Base-by-base conservation (phyloP, 1,284 basidiomycete genomes). In the Ceratobasidium sp. region DNA sequence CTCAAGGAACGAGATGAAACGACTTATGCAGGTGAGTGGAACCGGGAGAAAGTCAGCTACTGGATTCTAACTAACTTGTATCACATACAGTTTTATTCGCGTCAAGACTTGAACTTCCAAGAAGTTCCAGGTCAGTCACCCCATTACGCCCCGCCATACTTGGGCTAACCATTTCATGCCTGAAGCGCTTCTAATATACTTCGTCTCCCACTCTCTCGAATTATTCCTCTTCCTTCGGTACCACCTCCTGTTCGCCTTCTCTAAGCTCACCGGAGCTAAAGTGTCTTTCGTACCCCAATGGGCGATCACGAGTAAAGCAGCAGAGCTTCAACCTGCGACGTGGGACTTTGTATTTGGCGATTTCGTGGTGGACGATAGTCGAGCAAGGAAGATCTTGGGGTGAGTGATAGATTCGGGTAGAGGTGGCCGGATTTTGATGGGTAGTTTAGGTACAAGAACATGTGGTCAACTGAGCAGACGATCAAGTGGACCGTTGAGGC, bases 401-500 rank as follows among this genome's bases (percentile, higher is more conserved):
- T 69, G 31, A 69, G 66, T 31, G 36, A 5, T 41, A 11, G 11
- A 11, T 41, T 41, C 11, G 36, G 36, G 36, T n/a, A n/a, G 11
- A 5, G 36, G 36, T 41, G 36, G 11, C 4, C 11, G 36, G 36
- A 5, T 41, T 4, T 11, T 41, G 36, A 41, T 41, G 11, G 36
- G 11, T 4, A 11, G 36, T n/a, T 24, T 45, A 63, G 60, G 1
- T 63, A 63, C 22, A 51, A 53, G 45, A 69, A 69, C 29, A n/a
- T 56, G 8, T 69, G 66, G 66, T 57, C 66, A 5, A 69, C 51
- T 24, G 53, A 53, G 15, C 66, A 69, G 31, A 69, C 66, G 11
- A 17, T 69, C n/a, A 69, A 57, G 27, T 69, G 66, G 66, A 48
- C 41, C 2, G 66, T 69, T 11, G 66, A 69, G 9, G 41, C 33